Conservation (phyloP, 2,329 filamentous ascomycete genomes). For the Volutella citrinella region DNA sequence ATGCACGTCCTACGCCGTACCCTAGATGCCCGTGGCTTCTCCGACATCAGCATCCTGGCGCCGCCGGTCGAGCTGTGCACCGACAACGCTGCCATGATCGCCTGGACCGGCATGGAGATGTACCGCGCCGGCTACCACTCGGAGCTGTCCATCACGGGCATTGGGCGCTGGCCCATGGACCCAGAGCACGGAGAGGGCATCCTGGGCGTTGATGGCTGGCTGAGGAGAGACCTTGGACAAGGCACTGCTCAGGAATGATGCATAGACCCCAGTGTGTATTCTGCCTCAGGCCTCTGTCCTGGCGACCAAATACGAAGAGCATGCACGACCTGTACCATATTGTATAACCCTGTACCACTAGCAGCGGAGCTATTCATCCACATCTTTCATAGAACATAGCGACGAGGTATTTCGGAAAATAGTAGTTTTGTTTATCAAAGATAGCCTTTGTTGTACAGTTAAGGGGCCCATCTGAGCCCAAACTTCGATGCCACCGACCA, state of each 20-base stretch:
- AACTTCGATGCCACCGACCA: conserved; percentile 3
- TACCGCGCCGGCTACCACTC: conserved; percentile 72
- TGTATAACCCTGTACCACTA: too few species aligned
- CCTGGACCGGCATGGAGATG: conserved; percentile 93
- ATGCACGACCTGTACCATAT: too few species aligned
- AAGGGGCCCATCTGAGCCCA: conserved; percentile 17
- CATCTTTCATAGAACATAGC: too few species aligned
- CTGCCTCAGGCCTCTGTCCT: too few species aligned
- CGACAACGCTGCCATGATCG: conserved; percentile 97
- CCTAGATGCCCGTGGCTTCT: conserved; percentile 65
- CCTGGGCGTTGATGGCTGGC: conserved; percentile 54
- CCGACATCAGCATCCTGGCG: conserved; percentile 59
- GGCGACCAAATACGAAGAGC: too few species aligned
- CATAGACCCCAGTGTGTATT: too few species aligned
- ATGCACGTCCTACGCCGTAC: conserved; percentile 58
- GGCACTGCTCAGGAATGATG: background rate
- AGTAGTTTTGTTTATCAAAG: conserved; percentile 16
- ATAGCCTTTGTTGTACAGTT: conserved; percentile 29
- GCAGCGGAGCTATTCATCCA: too few species aligned
- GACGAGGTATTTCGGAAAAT: conserved; percentile 4
- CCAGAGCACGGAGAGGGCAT: conserved; percentile 58
- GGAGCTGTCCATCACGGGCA: conserved; percentile 55
- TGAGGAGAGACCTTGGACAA: conserved; percentile 19
- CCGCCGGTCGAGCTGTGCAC: conserved; percentile 81
- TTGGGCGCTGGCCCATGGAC: conserved; percentile 75